Evolutionary conservation across 805 yeast genomes (phyloP).

Genomic region (Starmerella floris): DNA sequence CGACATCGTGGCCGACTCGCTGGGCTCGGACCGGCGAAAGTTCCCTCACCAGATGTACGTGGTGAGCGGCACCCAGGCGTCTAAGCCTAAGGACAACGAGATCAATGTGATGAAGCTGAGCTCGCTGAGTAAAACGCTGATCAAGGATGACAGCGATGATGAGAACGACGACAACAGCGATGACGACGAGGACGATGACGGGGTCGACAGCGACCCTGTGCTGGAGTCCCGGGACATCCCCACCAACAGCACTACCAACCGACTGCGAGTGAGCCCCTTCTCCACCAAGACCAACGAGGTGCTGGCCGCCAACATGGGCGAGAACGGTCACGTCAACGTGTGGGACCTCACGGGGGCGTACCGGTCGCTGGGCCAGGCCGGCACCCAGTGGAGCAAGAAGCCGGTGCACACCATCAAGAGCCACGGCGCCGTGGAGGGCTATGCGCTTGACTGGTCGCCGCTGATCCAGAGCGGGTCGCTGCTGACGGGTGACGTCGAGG

Average conservation of each 20-base stretch:
- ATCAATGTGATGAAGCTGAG: constrained; percentile 70
- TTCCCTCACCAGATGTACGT: constrained; percentile 80
- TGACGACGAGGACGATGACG: constrained; percentile 59
- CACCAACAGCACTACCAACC: constrained; percentile 70
- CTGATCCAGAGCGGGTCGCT: constrained; percentile 63
- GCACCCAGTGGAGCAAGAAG: constrained; percentile 64
- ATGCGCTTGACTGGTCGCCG: constrained; percentile 95
- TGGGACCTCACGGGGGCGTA: constrained; percentile 70
- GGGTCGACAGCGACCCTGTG: constrained; percentile 66
- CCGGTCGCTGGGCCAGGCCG: constrained; percentile 80
- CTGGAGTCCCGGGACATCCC: constrained; percentile 76
- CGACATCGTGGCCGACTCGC: constrained; percentile 72
- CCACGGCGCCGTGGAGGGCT: constrained; percentile 96
- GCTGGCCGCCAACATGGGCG: constrained; percentile 76
- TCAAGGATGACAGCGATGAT: constrained; percentile 73
- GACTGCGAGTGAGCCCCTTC: constrained; percentile 73
- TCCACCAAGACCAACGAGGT: constrained; percentile 63
- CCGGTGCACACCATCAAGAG: constrained; percentile 69
- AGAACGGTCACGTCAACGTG: constrained; percentile 77
- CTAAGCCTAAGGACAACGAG: constrained; percentile 76
- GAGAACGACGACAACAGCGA: constrained; percentile 51
- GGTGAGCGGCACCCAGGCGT: constrained; percentile 90
- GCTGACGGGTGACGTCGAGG: constrained; percentile 78
- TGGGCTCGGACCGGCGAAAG: constrained; percentile 77
- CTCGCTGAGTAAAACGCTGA: constrained; percentile 70